These are phyloP conservation scores for Colletotrichum neosansevieriae DNA, from an alignment of 2,329 filamentous ascomycete species.

Conservation along the genomic window DNA sequence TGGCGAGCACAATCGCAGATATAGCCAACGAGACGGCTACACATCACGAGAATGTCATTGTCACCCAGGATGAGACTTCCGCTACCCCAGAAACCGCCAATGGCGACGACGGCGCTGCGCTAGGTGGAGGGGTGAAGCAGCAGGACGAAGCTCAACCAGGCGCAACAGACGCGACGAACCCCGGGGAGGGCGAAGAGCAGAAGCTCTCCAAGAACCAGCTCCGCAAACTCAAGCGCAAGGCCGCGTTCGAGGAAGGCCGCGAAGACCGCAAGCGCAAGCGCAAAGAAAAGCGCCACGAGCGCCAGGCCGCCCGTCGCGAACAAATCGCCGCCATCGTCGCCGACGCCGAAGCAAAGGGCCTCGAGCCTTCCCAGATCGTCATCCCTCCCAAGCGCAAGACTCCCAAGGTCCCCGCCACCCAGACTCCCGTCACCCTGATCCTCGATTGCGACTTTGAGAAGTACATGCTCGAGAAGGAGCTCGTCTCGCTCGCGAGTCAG, in stretches of 20 bases:
- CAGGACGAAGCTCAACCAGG: slow-evolving; percentile 13
- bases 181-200: slow-evolving; percentile 14
- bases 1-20: slow-evolving; percentile 23
- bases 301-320: slow-evolving; percentile 61
- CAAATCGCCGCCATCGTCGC: slow-evolving; percentile 64
- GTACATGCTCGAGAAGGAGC: slow-evolving; percentile 88
- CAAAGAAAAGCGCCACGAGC: slow-evolving; percentile 66
- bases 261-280: slow-evolving; percentile 66
- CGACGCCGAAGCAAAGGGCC: slow-evolving; percentile 55
- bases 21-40: slow-evolving; percentile 4
- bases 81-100: slow-evolving; percentile 2
- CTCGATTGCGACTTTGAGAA: slow-evolving; percentile 94
- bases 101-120: slow-evolving; percentile 7
- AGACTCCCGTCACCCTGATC: slow-evolving; percentile 83
- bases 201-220: slow-evolving; percentile 85
- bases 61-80: background rate
- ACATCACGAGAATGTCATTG: slow-evolving; percentile 20
- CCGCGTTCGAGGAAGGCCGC: slow-evolving; percentile 81
- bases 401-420: slow-evolving; percentile 52
- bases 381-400: slow-evolving; percentile 46
- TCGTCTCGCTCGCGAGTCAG: slow-evolving; percentile 84
- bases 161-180: background rate
- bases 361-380: slow-evolving; percentile 53
- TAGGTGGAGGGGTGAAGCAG: slow-evolving; percentile 1
- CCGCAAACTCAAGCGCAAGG: slow-evolving; percentile 80